Conservation (phyloP, 768 basidiomycete species). For the Xerocomellus intermedius region DNA sequence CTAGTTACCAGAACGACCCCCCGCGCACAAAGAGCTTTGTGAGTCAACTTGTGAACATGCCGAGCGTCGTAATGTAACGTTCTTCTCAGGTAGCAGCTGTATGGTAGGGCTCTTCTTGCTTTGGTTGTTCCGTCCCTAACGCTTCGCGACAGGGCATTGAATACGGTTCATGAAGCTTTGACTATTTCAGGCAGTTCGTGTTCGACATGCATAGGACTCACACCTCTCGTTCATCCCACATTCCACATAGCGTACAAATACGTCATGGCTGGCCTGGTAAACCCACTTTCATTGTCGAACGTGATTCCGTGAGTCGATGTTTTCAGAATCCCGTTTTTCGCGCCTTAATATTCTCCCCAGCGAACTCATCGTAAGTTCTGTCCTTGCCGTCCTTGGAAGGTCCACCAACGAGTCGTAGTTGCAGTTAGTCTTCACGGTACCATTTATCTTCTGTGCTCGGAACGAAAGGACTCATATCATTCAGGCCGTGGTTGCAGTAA, state of each 20-base stretch:
- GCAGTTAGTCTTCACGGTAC: conserved; percentile 5
- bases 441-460: neutral
- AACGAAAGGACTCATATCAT: neutral
- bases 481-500: conserved; percentile 3
- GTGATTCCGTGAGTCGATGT: conserved; percentile 3
- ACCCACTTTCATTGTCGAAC: neutral
- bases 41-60: neutral
- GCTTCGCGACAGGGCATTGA: neutral
- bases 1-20: conserved; percentile 9
- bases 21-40: conserved; percentile 1
- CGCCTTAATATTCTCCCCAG: neutral
- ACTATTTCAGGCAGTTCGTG: conserved; percentile 7
- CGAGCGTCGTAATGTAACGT: neutral
- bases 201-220: neutral
- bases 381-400: neutral
- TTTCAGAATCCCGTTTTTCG: neutral
- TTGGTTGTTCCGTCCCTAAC: neutral
- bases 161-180: conserved; percentile 12
- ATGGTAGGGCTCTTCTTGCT: neutral
- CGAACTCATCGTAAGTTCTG: conserved; percentile 5
- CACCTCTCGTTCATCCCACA: neutral
- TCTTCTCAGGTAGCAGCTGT: neutral
- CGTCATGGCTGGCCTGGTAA: neutral
- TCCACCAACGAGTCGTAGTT: neutral
- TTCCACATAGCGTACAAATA: neutral